Base-by-base conservation (phyloP, 345 rosid genomes). In the Eucalyptus pumila region DNA sequence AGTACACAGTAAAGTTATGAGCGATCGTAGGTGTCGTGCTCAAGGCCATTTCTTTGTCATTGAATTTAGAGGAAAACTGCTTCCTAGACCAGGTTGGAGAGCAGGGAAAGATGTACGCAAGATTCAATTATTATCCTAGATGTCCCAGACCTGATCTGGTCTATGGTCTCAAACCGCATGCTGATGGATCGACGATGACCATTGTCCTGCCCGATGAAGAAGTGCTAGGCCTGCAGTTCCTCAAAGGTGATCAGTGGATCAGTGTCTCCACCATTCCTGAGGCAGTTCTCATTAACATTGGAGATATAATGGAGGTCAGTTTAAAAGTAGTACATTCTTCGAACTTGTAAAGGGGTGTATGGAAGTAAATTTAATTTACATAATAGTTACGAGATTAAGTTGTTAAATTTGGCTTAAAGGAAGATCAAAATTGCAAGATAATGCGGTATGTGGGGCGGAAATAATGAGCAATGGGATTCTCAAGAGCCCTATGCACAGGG, bases 381-480 rank as follows among this genome's bases (percentile, higher is more conserved):
- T 60, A 27, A 9, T 52, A 47, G 34, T 44, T 58, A 58, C 1
- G 0, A 5, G 50, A 40, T 62, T 4, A 56, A 24, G 30, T n/a
- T 58, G 40, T 32, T 69, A 44, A 11, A 45, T 2, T 37, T 44
- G 6, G 34, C 23, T 23, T 34, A 12, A 45, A 27, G 45, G 54
- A 26, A 45, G 50, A 34, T 19, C n/a, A 0, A 19, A 48, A 3
- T 34, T n/a, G 83, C 45, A 1, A 42, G 2, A 10, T 60, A 51
- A 14, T 87, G 88, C 9, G 4, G 23, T 34, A 83, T n/a, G 34
- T 44, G 47, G 4, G n/a, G 47, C 8, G 85, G 90, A 90, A 92
- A 91, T 92, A 58, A 89, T 88, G 93, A 92, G 94, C 91, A 93
- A 91, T 47, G 93, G 93, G 47, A 89, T 89, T 83, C 90, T 90